A percentile compares a stretch with the other conserved stretches of the same genome.
Conservation (phyloP, 768 basidiomycete species). For the Boletales sp. region DNA sequence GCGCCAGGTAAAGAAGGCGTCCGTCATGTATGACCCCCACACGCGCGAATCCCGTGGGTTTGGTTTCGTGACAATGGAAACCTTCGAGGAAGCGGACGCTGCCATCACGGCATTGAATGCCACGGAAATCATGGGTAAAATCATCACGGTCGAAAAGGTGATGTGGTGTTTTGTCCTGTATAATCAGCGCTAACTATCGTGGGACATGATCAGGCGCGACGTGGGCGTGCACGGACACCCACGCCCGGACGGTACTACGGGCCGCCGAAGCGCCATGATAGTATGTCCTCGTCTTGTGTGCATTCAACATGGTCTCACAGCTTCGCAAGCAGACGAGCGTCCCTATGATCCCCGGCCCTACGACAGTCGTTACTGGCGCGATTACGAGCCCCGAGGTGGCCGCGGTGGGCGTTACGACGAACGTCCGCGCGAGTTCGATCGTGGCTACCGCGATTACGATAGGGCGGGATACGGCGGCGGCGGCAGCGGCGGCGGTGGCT, state of each 20-base stretch:
- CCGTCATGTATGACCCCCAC: slow-evolving; percentile 70
- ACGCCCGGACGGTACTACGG: slow-evolving; percentile 96
- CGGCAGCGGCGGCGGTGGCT: not conserved
- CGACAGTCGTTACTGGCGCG: slow-evolving; percentile 79
- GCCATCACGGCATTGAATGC: slow-evolving; percentile 81
- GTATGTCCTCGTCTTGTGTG: slow-evolving; percentile 35
- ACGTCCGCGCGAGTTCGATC: slow-evolving; percentile 25
- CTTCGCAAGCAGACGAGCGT: slow-evolving; percentile 56
- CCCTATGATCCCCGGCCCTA: slow-evolving; percentile 92
- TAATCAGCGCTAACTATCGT: slow-evolving; percentile 2
- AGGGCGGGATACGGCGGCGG: slow-evolving; percentile 9
- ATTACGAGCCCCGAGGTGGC: slow-evolving; percentile 52
- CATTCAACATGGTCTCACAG: not conserved
- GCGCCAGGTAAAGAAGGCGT: slow-evolving; percentile 54
- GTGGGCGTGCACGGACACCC: slow-evolving; percentile 85
- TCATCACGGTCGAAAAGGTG: slow-evolving; percentile 86
- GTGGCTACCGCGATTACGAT: slow-evolving; percentile 39
- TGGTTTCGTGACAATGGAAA: slow-evolving; percentile 89
- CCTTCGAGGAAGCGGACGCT: slow-evolving; percentile 85
- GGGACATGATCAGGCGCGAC: slow-evolving; percentile 61
- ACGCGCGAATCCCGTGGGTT: slow-evolving; percentile 73
- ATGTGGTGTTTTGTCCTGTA: not conserved
- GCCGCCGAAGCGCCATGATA: slow-evolving; percentile 76
- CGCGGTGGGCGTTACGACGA: slow-evolving; percentile 44
- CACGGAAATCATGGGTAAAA: slow-evolving; percentile 85